phyloP scores from a whole-genome alignment of 768 basidiomycete genomes.

The Tulasnella sp. region DNA sequence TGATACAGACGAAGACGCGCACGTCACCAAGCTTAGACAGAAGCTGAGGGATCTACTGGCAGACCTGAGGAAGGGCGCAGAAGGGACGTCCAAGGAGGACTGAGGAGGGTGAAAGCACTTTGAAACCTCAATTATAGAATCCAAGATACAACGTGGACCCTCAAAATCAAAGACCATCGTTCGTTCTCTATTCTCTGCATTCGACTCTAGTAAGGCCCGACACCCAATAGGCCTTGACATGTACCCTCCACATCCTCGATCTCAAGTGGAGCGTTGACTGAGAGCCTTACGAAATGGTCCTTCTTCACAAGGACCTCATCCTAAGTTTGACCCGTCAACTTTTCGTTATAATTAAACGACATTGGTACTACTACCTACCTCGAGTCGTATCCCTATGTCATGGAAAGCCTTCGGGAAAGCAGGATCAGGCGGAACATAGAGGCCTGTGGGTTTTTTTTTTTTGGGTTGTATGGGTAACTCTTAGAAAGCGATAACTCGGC shows the following conservation, averaged over 20 bases:
- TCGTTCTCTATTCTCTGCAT: no score
- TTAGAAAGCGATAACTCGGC: no score
- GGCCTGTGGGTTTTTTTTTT: conserved; percentile 33
- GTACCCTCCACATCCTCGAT: conserved; percentile 69
- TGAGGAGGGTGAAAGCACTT: background rate
- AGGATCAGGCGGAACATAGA: conserved; percentile 75
- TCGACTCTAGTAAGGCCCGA: conserved; percentile 38
- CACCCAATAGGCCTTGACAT: conserved; percentile 58
- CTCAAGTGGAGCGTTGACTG: conserved; percentile 74
- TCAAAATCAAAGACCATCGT: no score
- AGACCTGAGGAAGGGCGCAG: conserved; percentile 10
- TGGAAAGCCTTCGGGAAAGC: conserved; percentile 83
- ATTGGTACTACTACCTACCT: conserved; percentile 35
- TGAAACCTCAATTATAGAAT: no score
- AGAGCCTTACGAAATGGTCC: conserved; percentile 49
- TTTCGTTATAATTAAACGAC: no score
- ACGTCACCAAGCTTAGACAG: conserved; percentile 11
- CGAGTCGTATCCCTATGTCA: conserved; percentile 84
- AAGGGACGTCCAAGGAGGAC: conserved; percentile 10
- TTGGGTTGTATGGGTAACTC: no score
- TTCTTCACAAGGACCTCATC: conserved; percentile 57
- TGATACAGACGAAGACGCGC: conserved; percentile 1
- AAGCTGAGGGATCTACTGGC: conserved; percentile 7
- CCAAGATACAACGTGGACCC: no score
- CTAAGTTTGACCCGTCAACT: conserved; percentile 23